Evolutionary conservation across 1,284 basidiomycete genomes (phyloP).

Genomic region (Pyrrhoderma lamaoense): DNA sequence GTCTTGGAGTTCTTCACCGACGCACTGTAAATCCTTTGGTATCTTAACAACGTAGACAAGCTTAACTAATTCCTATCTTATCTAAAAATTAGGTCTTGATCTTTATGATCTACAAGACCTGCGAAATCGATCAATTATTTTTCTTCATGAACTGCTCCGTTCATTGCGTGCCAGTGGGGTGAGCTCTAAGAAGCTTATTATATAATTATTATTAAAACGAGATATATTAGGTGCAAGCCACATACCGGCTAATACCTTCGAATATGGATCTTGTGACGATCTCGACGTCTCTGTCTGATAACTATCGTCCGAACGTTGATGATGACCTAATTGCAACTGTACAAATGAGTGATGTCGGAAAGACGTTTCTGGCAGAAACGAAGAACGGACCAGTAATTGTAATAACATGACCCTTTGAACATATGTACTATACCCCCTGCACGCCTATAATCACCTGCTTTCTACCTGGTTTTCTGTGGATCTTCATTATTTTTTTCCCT

Average conservation of each 20-base stretch:
- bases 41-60: neutral
- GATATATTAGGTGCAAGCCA: slow-evolving; percentile 49
- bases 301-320: slow-evolving; percentile 24
- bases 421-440: neutral
- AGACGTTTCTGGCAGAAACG: slow-evolving; percentile 13
- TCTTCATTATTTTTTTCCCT: no score
- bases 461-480: neutral
- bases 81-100: slow-evolving; percentile 43
- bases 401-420: slow-evolving; percentile 9
- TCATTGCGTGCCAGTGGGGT: slow-evolving; percentile 57
- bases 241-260: slow-evolving; percentile 58
- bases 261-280: slow-evolving; percentile 50
- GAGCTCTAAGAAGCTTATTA: slow-evolving; percentile 26
- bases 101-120: slow-evolving; percentile 63
- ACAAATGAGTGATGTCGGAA: slow-evolving; percentile 9
- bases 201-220: neutral
- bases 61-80: slow-evolving; percentile 1
- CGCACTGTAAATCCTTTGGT: slow-evolving; percentile 39
- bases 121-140: slow-evolving; percentile 51
- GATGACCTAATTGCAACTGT: slow-evolving; percentile 11
- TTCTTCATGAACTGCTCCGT: slow-evolving; percentile 57
- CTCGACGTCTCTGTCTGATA: slow-evolving; percentile 39
- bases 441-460: neutral
- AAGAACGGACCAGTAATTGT: slow-evolving; percentile 16
- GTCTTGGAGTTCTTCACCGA: slow-evolving; percentile 50